phyloP scores from a whole-genome alignment of 1,284 basidiomycete genomes.

The Pseudozyma sp. region DNA sequence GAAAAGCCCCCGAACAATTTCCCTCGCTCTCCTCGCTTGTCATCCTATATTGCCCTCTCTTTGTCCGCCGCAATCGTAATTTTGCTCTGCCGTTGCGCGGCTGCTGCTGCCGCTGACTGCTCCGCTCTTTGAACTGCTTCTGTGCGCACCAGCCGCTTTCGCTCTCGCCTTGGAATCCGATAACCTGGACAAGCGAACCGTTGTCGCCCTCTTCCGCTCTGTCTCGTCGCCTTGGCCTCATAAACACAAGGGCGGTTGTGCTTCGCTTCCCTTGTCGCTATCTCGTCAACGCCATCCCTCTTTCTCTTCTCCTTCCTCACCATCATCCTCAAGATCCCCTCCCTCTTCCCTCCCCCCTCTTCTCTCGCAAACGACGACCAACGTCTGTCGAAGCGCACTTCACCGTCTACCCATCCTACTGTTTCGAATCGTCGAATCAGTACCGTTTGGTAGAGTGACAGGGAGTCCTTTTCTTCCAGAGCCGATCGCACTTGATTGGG shows the following conservation, averaged over 20 bases:
- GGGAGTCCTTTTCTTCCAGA: slow-evolving; percentile 1
- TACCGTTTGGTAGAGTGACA: slow-evolving; percentile 22
- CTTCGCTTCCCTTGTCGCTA: neutral
- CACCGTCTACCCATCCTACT: slow-evolving; percentile 20
- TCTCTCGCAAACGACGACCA: slow-evolving; percentile 26
- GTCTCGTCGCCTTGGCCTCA: slow-evolving; percentile 16
- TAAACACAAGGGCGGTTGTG: slow-evolving; percentile 28
- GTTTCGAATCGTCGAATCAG: slow-evolving; percentile 27
- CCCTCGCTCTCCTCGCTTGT: neutral
- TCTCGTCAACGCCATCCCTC: slow-evolving; percentile 5
- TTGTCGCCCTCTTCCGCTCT: neutral
- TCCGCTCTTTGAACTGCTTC: neutral
- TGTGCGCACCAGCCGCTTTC: neutral
- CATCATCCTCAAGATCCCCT: slow-evolving; percentile 43
- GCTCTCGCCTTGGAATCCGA: neutral
- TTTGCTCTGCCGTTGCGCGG: neutral
- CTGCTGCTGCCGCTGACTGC: no score
- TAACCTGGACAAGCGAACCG: neutral
- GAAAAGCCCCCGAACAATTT: no score
- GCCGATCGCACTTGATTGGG: slow-evolving; percentile 15
- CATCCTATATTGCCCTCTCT: neutral
- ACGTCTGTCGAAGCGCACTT: slow-evolving; percentile 24
- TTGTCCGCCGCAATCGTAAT: slow-evolving; percentile 13
- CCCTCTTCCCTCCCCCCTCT: slow-evolving; percentile 6
- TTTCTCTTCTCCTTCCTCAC: slow-evolving; percentile 17